Base-by-base conservation (phyloP, 169 alveolate genomes). In the Cystoisospora suis region DNA sequence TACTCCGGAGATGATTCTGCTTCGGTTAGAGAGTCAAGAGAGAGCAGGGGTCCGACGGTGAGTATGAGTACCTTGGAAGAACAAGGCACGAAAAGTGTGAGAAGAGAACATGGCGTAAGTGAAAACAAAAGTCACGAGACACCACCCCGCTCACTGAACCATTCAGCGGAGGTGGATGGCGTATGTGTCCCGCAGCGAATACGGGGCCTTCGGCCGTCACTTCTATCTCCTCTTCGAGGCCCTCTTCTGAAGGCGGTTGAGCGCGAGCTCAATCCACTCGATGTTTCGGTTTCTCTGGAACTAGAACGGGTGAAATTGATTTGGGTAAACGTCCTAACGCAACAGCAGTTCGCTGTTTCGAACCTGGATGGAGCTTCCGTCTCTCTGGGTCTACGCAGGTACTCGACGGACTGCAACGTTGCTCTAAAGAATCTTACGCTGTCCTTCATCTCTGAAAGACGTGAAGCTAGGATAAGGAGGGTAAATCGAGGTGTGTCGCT, bases 211-310 rank as follows among this genome's bases (percentile, higher is more conserved):
- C 61, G 61, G 61, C 61, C 61, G 61, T 5, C 5, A 12, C 3
- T 65, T 36, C n/a, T n/a, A n/a, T n/a, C n/a, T n/a, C 44, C 72
- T 2, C 12, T 65, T 20, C 17, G 58, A 3, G 32, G 58, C 15
- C 56, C 49, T 6, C 36, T 5, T 5, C 58, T 34, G 15, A 53
- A 46, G 23, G 83, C 83, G 58, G 56, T 72, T 27, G 83, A 72
- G 83, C 56, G 58, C 15, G 83, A 72, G 29, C 32, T 72, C 58
- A 72, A 72, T 72, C 83, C 83, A 9, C 56, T 72, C 53, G 83
- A 72, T 38, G 27, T 36, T n/a, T 34, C 4, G 2, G 32, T 72
- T 34, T 46, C 38, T 0, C 83, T 72, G 1, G 20, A 5, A 15
- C 53, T 72, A 17, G 83, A 34, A 29, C 47, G 83, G 12, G 58